Base-by-base conservation (phyloP, 306 rosid species). In the Amphicarpaea edgeworthii region DNA sequence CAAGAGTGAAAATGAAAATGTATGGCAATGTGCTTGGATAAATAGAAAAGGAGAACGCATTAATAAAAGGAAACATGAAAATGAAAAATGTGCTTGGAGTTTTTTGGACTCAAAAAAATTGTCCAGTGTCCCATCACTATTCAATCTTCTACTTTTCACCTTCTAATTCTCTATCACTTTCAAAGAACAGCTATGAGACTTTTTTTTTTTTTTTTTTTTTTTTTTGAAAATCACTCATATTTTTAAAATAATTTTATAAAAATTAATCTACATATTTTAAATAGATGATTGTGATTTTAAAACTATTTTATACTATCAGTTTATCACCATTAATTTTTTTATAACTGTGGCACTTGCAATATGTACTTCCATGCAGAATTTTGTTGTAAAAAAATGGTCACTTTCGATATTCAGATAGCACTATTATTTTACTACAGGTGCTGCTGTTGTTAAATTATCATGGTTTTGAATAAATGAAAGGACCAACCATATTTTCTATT, bases 381-480 rank as follows among this genome's bases (percentile, higher is more conserved):
- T 41, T 26, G 15, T 40, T 37, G 59, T 26, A 7, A 23, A 58
- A 43, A 73, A 55, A 24, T 14, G 20, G 23, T 40, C 41, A 45
- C 42, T 34, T 12, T 8, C 23, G 1, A 58, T 28, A 67, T 77
- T 77, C 47, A 77, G 59, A 17, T 20, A 14, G 15, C 53, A 57
- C 38, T 32, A n/a, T 24, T 10, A 12, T 66, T 53, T 24, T 58
- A 30, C 43, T 11, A 26, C 8, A 30, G 8, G 50, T 14, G 32
- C n/a, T 38, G 47, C 34, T 54, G 26, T 66, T 8, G 38, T 32
- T n/a, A 80, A 65, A 75, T 68, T 68, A 42, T 59, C 65, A 17
- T 8, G 60, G 66, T 75, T 68, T 61, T 59, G 72, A 75, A 61
- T 68, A 69, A 42, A 62, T 32, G 47, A 21, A 70, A 54, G 46